Evolutionary conservation across 192 early-diverging fungal species (phyloP).

Genomic region (Podila epicladia): DNA sequence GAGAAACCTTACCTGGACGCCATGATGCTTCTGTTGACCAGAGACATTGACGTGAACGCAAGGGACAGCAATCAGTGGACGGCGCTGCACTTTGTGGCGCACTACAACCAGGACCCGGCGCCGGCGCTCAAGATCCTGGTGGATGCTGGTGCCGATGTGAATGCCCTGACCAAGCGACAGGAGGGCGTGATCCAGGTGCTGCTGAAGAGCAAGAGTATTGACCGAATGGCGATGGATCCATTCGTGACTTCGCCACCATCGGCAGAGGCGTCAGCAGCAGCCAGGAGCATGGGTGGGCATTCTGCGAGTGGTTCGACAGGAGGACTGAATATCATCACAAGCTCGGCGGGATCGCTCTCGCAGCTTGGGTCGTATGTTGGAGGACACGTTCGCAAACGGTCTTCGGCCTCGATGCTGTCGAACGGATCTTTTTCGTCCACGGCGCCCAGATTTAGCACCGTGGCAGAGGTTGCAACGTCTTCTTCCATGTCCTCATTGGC

Average conservation of each 20-base stretch:
- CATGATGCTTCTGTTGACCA: slow-evolving; percentile 43
- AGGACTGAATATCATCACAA: neutral
- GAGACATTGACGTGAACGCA: slow-evolving; percentile 42
- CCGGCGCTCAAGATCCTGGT: slow-evolving; percentile 50
- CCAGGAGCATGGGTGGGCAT: neutral
- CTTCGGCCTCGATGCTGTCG: slow-evolving; percentile 21
- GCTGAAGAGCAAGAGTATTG: slow-evolving; percentile 51
- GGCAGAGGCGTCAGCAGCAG: neutral
- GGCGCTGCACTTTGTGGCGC: slow-evolving; percentile 44
- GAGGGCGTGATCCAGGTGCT: slow-evolving; percentile 42
- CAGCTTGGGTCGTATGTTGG: slow-evolving; percentile 12
- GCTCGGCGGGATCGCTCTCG: slow-evolving; percentile 8
- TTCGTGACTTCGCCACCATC: neutral
- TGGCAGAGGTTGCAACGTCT: slow-evolving; percentile 12
- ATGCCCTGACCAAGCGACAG: slow-evolving; percentile 36
- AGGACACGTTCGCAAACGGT: slow-evolving; percentile 30
- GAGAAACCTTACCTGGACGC: slow-evolving; percentile 46
- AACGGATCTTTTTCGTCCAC: slow-evolving; percentile 18
- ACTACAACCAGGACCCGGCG: slow-evolving; percentile 50
- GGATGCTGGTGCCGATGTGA: slow-evolving; percentile 50
- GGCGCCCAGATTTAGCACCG: slow-evolving; percentile 19
- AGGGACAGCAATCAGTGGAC: slow-evolving; percentile 49
- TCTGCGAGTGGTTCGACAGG: neutral
- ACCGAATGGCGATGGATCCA: slow-evolving; percentile 21
- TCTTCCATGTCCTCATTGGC: neutral